Conservation (phyloP, 208 protist genomes). For the Porcisia hertigi region DNA sequence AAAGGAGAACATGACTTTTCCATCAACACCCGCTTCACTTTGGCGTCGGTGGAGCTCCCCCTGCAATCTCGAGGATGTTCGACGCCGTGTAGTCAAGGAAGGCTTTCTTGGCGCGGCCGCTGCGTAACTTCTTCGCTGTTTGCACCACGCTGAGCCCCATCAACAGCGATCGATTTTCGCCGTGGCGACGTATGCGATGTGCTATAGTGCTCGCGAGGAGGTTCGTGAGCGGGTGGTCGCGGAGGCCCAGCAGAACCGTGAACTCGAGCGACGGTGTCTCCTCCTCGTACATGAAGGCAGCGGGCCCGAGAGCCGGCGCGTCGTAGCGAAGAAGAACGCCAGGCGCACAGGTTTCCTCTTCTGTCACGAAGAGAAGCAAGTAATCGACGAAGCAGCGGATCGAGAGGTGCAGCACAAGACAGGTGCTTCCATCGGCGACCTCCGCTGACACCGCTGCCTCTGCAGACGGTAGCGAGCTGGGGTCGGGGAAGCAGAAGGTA, state of each 20-base stretch:
- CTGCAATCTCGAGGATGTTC: conserved; percentile 39
- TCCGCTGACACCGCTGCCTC: neutral
- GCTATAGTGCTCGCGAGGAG: conserved; percentile 59
- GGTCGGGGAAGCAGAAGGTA: conserved; percentile 10
- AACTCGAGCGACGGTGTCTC: conserved; percentile 52
- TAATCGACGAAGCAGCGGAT: conserved; percentile 70
- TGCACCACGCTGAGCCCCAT: conserved; percentile 70
- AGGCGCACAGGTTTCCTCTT: conserved; percentile 64
- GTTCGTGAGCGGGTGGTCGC: conserved; percentile 83
- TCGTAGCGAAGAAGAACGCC: conserved; percentile 70
- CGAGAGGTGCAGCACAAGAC: conserved; percentile 45
- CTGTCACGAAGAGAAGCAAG: conserved; percentile 70
- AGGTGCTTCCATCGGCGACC: neutral
- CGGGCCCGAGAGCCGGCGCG: conserved; percentile 17
- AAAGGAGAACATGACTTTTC: neutral
- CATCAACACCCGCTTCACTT: neutral
- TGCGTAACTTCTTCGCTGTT: conserved; percentile 44
- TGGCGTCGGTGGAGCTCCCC: neutral
- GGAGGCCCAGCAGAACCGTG: conserved; percentile 65
- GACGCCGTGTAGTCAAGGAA: conserved; percentile 48
- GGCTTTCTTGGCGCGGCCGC: conserved; percentile 23
- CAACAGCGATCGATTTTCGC: conserved; percentile 55
- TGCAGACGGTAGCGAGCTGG: neutral
- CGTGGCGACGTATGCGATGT: conserved; percentile 44
- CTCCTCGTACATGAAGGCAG: conserved; percentile 35